Conservation (phyloP, 73 alveolate species). For the Tetrahymena thermophila region DNA sequence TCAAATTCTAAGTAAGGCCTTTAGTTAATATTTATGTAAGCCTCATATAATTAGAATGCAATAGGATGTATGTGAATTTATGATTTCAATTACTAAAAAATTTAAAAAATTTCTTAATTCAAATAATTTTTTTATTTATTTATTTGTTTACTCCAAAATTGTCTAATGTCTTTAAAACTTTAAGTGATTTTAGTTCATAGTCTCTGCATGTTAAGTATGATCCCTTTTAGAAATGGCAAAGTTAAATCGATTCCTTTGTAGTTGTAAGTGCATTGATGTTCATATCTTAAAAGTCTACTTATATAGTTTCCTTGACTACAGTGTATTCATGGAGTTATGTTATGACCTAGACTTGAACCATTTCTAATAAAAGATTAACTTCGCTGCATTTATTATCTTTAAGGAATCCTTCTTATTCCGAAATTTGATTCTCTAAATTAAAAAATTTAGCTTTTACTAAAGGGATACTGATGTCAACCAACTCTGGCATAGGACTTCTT, state of each 20-base stretch:
- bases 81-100: not conserved
- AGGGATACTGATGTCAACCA: not conserved
- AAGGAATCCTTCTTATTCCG: not conserved
- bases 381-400: not conserved
- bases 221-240: not conserved
- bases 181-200: not conserved
- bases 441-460: not conserved
- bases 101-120: not conserved
- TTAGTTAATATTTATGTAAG: not conserved
- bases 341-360: not conserved
- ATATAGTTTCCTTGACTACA: not conserved
- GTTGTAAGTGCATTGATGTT: not conserved
- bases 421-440: not conserved
- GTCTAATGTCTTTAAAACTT: not conserved
- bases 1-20: not conserved
- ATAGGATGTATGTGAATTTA: not conserved
- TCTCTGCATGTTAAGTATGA: not conserved
- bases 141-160: not conserved
- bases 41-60: not conserved
- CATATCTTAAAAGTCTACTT: not conserved
- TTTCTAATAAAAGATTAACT: not conserved
- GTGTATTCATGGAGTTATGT: not conserved
- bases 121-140: not conserved
- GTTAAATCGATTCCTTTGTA: not conserved
- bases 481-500: not conserved